Conservation (phyloP, 2,329 filamentous ascomycete species). For the Fusarium secorum region DNA sequence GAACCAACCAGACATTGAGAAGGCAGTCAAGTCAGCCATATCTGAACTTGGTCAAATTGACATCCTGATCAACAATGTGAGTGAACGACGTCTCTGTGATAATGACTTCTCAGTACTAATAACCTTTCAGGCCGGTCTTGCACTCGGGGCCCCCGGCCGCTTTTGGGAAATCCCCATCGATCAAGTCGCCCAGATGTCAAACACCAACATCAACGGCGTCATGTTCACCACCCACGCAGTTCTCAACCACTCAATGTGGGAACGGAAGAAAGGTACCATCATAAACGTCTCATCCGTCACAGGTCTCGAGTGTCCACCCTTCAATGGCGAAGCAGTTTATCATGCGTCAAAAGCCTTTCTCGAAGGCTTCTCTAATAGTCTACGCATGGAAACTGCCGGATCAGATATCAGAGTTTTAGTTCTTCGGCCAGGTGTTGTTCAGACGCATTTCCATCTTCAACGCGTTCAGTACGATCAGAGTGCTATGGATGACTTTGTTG, state of each 20-base stretch:
- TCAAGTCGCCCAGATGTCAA: constrained; percentile 1
- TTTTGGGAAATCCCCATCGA: constrained; percentile 13
- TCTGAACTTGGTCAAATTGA: constrained; percentile 16
- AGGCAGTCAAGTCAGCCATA: neutral
- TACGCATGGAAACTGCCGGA: neutral
- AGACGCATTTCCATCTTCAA: constrained; percentile 24
- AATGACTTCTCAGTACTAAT: fast-evolving
- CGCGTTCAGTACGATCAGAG: constrained; percentile 9
- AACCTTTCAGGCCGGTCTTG: neutral
- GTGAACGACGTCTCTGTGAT: fast-evolving
- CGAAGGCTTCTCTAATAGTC: constrained; percentile 9
- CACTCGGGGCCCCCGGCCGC: constrained; percentile 7
- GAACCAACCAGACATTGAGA: neutral
- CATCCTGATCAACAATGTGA: constrained; percentile 23
- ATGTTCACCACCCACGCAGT: constrained; percentile 47
- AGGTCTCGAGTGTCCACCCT: constrained; percentile 7
- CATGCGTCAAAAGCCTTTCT: constrained; percentile 16
- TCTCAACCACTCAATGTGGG: constrained; percentile 6
- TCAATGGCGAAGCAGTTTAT: constrained; percentile 15
- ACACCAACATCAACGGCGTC: constrained; percentile 47
- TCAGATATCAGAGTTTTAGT: constrained; percentile 17
- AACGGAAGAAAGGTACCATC: constrained; percentile 11
- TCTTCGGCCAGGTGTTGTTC: constrained; percentile 15
- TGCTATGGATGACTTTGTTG: constrained; percentile 10
- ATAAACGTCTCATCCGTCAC: constrained; percentile 18